phyloP scores from a whole-genome alignment of 352 stramenopile genomes.

The Peronosclerospora sorghi region DNA sequence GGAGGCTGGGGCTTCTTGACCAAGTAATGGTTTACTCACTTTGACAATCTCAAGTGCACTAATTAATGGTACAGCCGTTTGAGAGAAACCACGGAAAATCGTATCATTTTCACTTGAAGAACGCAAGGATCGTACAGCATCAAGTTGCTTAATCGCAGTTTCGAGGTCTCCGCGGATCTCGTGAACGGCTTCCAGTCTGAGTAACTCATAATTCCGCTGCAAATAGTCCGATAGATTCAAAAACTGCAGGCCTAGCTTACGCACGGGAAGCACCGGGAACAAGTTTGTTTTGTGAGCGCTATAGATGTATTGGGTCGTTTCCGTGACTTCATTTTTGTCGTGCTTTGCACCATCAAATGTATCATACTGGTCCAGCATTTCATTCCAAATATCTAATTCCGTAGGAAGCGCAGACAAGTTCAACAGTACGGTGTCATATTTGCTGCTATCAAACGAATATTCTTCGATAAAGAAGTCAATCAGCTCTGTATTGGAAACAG shows the following conservation, averaged over 20 bases:
- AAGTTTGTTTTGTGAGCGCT: slow-evolving; percentile 26
- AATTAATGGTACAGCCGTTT: slow-evolving; percentile 25
- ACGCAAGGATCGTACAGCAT: slow-evolving; percentile 33
- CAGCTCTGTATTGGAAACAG: slow-evolving; percentile 27
- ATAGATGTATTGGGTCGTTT: slow-evolving; percentile 18
- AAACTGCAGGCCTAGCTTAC: slow-evolving; percentile 94
- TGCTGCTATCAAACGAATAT: slow-evolving; percentile 24
- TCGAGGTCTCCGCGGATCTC: slow-evolving; percentile 83
- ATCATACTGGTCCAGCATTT: slow-evolving; percentile 25
- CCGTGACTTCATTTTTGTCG: slow-evolving; percentile 6
- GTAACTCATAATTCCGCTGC: slow-evolving; percentile 86
- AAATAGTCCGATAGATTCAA: slow-evolving; percentile 92
- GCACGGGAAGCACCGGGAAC: slow-evolving; percentile 69
- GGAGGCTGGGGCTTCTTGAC: slow-evolving; percentile 65
- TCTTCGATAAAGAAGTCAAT: slow-evolving; percentile 47
- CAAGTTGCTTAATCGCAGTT: slow-evolving; percentile 64
- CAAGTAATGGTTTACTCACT: slow-evolving; percentile 84
- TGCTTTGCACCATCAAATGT: neutral
- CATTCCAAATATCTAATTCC: slow-evolving; percentile 84
- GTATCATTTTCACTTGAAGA: slow-evolving; percentile 34
- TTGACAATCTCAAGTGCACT: slow-evolving; percentile 54
- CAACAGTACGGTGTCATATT: slow-evolving; percentile 8
- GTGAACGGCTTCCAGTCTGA: slow-evolving; percentile 82
- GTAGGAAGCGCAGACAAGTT: slow-evolving; percentile 55
- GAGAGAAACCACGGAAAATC: slow-evolving; percentile 48